These are phyloP conservation scores for Wolfiporia cocos DNA, from an alignment of 1,284 basidiomycete genomes.

Conservation along the genomic window DNA sequence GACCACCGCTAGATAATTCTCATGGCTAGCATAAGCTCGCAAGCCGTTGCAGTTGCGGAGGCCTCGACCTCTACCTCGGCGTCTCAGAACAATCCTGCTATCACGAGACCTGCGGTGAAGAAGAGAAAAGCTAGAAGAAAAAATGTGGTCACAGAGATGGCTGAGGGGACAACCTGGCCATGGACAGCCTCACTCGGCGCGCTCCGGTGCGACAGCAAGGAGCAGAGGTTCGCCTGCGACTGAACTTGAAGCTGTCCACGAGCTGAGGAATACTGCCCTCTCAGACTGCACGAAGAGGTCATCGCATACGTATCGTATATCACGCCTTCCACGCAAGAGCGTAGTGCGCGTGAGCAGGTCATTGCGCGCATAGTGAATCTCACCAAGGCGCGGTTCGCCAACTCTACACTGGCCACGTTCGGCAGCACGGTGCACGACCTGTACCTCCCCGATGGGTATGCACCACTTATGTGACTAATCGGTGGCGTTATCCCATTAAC, in stretches of 20 bases:
- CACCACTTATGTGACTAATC: not conserved
- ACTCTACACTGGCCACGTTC: constrained; percentile 18
- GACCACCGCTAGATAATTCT: too few relatives aligned
- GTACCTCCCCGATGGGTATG: constrained; percentile 25
- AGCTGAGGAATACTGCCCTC: constrained; percentile 1
- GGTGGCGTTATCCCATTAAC: not conserved
- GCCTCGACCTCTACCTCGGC: too few relatives aligned
- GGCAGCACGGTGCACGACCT: constrained; percentile 26
- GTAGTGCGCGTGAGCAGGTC: constrained; percentile 18
- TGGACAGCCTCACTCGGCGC: constrained; percentile 21
- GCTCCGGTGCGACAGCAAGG: constrained; percentile 23
- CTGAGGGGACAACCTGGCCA: constrained; percentile 11
- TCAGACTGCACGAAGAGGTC: constrained; percentile 63
- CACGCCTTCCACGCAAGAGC: constrained; percentile 22
- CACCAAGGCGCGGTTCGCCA: constrained; percentile 16
- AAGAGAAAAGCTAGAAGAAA: constrained; percentile 2
- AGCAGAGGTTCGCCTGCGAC: constrained; percentile 29
- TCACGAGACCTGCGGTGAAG: constrained; percentile 3
- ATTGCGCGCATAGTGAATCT: constrained; percentile 18
- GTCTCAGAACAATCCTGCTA: too few relatives aligned
- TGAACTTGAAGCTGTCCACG: not conserved
- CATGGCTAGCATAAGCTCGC: too few relatives aligned
- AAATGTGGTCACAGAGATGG: not conserved
- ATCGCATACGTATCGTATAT: constrained; percentile 25
- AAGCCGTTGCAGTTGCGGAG: too few relatives aligned